These are phyloP conservation scores for Malassezia brasiliensis DNA, from an alignment of 1,284 basidiomycete genomes.

Conservation along the genomic window DNA sequence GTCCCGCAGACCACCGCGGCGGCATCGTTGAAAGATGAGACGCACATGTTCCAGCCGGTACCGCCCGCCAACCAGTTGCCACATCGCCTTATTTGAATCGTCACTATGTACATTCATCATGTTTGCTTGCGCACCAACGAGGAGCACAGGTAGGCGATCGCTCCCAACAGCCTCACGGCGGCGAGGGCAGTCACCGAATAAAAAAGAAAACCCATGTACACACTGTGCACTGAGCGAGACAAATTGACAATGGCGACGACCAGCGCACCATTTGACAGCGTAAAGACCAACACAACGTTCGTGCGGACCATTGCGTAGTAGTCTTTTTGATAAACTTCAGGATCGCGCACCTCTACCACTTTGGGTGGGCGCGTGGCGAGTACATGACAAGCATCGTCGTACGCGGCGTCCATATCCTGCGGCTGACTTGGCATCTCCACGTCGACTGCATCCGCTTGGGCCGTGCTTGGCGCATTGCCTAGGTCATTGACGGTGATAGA, in stretches of 20 bases:
- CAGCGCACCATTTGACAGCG: slow-evolving; percentile 39
- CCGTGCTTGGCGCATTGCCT: slow-evolving; percentile 24
- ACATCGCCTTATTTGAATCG: not conserved
- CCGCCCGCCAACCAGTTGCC: no score
- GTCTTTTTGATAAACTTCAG: slow-evolving; percentile 35
- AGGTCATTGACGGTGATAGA: slow-evolving; percentile 38
- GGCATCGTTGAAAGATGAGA: no score
- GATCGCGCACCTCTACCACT: slow-evolving; percentile 21
- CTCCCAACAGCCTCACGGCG: slow-evolving; percentile 30
- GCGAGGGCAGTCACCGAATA: slow-evolving; percentile 38
- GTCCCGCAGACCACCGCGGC: no score
- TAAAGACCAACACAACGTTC: slow-evolving; percentile 77
- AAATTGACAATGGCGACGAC: slow-evolving; percentile 36
- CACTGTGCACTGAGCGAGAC: slow-evolving; percentile 18
- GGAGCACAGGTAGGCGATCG: slow-evolving; percentile 22
- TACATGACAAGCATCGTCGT: slow-evolving; percentile 45
- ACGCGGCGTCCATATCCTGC: slow-evolving; percentile 41
- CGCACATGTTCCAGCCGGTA: no score
- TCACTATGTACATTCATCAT: not conserved
- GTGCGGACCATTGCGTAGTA: slow-evolving; percentile 64
- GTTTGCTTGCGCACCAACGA: not conserved
- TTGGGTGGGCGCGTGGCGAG: slow-evolving; percentile 30
- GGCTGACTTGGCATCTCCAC: slow-evolving; percentile 40
- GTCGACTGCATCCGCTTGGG: slow-evolving; percentile 30
- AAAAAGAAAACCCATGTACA: slow-evolving; percentile 43